phyloP scores from a whole-genome alignment of 2,329 filamentous ascomycete species.

The Fusarium cicatricum region DNA sequence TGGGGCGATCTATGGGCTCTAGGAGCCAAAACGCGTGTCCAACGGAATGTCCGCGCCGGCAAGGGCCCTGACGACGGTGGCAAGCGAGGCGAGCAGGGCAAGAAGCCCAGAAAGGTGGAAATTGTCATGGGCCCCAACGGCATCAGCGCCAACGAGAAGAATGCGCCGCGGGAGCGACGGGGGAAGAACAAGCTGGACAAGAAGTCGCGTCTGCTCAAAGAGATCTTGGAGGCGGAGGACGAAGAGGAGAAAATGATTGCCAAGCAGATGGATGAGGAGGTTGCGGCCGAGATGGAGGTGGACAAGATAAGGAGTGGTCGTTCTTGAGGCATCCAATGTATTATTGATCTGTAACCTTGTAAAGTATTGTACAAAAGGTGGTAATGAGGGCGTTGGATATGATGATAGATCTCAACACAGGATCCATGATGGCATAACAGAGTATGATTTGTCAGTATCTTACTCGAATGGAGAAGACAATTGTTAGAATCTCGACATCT shows the following conservation, averaged over 20 bases:
- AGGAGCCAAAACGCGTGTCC: conserved; percentile 85
- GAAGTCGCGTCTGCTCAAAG: conserved; percentile 51
- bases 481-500: not conserved
- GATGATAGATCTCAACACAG: conserved; percentile 37
- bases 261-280: conserved; percentile 45
- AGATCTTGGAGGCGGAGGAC: conserved; percentile 49
- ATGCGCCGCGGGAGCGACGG: conserved; percentile 47
- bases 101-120: conserved; percentile 52
- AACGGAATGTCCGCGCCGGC: conserved; percentile 68
- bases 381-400: conserved; percentile 23
- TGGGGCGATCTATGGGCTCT: conserved; percentile 98
- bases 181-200: conserved; percentile 53
- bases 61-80: conserved; percentile 56
- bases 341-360: conserved; percentile 22
- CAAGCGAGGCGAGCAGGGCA: conserved; percentile 52
- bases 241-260: conserved; percentile 44
- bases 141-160: conserved; percentile 50
- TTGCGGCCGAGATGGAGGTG: conserved; percentile 40
- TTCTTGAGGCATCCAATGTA: conserved; percentile 21
- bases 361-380: conserved; percentile 33
- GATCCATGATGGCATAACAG: conserved; percentile 1
- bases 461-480: not conserved
- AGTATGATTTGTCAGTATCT: not conserved
- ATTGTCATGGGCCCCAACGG: conserved; percentile 47
- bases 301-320: conserved; percentile 21